Base-by-base conservation (phyloP, 805 yeast species). In the Dipodascus geniculatus region DNA sequence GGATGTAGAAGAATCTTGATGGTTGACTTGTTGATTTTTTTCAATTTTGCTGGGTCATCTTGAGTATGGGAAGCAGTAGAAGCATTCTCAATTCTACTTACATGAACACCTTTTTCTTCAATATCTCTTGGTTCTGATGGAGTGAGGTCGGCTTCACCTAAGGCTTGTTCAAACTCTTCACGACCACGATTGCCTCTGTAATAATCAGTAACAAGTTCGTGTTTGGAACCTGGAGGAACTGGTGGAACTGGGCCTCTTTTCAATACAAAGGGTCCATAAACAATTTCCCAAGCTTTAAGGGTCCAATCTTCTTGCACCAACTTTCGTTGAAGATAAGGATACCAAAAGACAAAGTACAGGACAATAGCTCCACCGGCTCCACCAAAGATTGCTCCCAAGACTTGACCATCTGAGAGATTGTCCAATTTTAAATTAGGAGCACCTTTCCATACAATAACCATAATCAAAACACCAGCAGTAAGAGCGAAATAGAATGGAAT, bases 391-490 rank as follows among this genome's bases (percentile, higher is more conserved):
- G 86, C 72, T 6, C 81, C 85, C 49, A 70, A 73, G 44, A 77
- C 77, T 9, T 82, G 75, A 28, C 77, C 77, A 3, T 73, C 62
- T 1, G 82, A 71, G 52, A 84, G 71, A 6, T 78, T 63, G 58
- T 78, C 72, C 61, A 85, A 71, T 23, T 79, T 69, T 60, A 84
- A 74, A 58, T 76, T 75, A 61, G 90, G 88, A 53, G 90, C 83
- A 61, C 89, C 90, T 66, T 85, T 83, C 86, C 87, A 83, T 35
- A 82, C 87, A 64, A 85, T 80, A 67, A 83, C 75, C 85, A 85
- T 83, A 55, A 89, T 82, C 60, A 85, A 73, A 51, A 83, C 75
- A 44, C 82, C 65, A 55, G 81, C 80, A 22, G 87, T 77, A 42
- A 72, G 63, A 58, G 77, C 82, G 20, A 84, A 83, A 64, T 83